Evolutionary conservation across 1,284 basidiomycete species (phyloP), one percentile per base, ranked within the genome.

Genomic region (Naganishia sp.): DNA sequence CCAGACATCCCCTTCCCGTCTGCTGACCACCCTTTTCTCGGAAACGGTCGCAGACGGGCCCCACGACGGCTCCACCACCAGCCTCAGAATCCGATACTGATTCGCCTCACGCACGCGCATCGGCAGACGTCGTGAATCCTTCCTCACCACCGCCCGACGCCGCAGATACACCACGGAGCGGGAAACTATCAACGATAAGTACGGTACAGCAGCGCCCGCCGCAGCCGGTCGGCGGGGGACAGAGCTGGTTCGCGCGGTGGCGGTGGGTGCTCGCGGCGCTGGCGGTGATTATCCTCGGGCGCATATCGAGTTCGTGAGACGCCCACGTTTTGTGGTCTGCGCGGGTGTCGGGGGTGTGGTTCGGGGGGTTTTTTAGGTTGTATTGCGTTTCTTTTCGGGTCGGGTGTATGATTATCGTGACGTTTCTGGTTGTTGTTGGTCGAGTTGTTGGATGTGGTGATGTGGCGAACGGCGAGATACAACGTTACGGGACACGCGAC

Each of bases 211-310:
- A 49, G 47, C 21, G 11, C 45, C 11, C 18, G n/a, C n/a, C 21
- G 47, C 21, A 7, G 47, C 21, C 11, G 47, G 21, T n/a, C 45
- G 25, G 17, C 18, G 35, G 3, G 13, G 25, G 39, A 32, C 53
- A 62, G 47, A 54, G 61, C 21, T 65, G 54, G 60, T 63, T 68
- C 28, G 47, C 65, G 23, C 58, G 61, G 28, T 65, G 67, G 57
- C 52, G 67, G 35, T 66, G 64, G 64, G 61, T 65, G 15, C 45
- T 68, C 39, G 67, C 65, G 5, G 67, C 67, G 9, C 46, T 68
- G 41, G 60, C 65, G 25, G 67, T 65, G 31, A 66, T 68, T 35
- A 51, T 68, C 46, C 45, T 68, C 9, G 65, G 64, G 5, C 47
- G 67, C n/a, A 63, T 68, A 53, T 68, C 67, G 17, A 63, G 56